Percentiles rank a stretch among this genome's conserved stretches.
Conservation (phyloP, 192 early-diverging fungal species). For the Mortierella alpina region DNA sequence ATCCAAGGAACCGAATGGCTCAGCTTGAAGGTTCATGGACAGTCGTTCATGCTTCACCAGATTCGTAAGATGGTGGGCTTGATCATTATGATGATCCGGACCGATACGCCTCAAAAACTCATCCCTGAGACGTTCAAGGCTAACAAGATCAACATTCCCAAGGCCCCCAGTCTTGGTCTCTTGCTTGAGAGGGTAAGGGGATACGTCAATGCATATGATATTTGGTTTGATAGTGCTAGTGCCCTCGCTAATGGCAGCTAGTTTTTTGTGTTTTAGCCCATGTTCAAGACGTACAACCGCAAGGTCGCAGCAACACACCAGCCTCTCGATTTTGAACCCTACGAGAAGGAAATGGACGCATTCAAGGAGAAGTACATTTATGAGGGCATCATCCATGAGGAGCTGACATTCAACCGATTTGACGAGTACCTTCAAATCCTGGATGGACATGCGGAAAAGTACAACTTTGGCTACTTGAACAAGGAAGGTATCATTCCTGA, state of each 20-base stretch:
- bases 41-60: conserved; percentile 99
- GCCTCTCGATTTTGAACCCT: conserved; percentile 68
- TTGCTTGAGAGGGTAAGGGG: conserved; percentile 78
- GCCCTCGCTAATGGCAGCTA: not conserved
- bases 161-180: conserved; percentile 92
- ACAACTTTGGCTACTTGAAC: conserved; percentile 72
- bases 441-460: conserved; percentile 60
- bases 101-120: conserved; percentile 72
- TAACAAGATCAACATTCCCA: conserved; percentile 92
- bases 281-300: conserved; percentile 77
- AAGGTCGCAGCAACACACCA: conserved; percentile 51
- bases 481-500: conserved; percentile 67
- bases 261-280: conserved; percentile 39
- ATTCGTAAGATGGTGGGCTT: conserved; percentile 99
- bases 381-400: conserved; percentile 79
- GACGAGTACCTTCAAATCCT: conserved; percentile 70
- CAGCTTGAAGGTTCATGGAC: conserved; percentile 90
- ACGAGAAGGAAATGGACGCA: conserved; percentile 75
- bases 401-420: conserved; percentile 73
- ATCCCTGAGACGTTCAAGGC: conserved; percentile 74
- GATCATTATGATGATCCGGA: conserved; percentile 84
- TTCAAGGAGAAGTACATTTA: conserved; percentile 95
- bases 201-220: not conserved
- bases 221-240: not conserved
- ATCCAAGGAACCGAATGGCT: conserved; percentile 89